These are phyloP conservation scores for Prunus fruticosa DNA, from an alignment of 306 rosid species.

Conservation along the genomic window DNA sequence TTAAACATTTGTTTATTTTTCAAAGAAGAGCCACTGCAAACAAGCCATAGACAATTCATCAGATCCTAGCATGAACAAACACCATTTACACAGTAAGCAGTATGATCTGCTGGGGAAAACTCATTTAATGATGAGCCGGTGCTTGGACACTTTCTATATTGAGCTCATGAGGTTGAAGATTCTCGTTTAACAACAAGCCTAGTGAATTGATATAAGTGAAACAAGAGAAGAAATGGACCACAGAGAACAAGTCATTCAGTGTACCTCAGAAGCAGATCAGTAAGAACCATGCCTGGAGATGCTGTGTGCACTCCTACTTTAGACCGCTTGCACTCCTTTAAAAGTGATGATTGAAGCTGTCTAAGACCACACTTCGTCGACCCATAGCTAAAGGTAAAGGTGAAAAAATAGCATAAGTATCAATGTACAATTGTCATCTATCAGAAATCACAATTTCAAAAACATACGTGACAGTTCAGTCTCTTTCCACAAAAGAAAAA, in stretches of 20 bases:
- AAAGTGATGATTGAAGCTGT: constrained; percentile 84
- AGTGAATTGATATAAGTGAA: constrained; percentile 1
- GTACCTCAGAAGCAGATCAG: constrained; percentile 86
- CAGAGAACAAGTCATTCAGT: constrained; percentile 12
- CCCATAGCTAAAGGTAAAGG: constrained; percentile 61
- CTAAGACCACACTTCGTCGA: constrained; percentile 93
- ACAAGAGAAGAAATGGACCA: neutral
- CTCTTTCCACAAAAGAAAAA: constrained; percentile 20
- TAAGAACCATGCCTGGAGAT: constrained; percentile 98
- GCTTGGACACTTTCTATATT: neutral
- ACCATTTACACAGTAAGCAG: neutral
- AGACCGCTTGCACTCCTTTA: constrained; percentile 79
- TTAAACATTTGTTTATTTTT: constrained; percentile 82
- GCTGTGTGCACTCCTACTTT: constrained; percentile 90
- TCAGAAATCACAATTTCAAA: constrained; percentile 8
- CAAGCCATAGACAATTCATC: constrained; percentile 16
- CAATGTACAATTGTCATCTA: constrained; percentile 4
- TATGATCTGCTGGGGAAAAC: neutral
- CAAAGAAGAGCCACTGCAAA: constrained; percentile 78
- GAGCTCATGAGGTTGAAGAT: neutral
- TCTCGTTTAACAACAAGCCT: neutral
- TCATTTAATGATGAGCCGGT: neutral
- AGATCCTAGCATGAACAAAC: neutral
- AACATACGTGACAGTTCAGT: neutral
- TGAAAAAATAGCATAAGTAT: constrained; percentile 22